phyloP scores from a whole-genome alignment of 1,284 basidiomycete genomes.

The Malassezia sp. region DNA sequence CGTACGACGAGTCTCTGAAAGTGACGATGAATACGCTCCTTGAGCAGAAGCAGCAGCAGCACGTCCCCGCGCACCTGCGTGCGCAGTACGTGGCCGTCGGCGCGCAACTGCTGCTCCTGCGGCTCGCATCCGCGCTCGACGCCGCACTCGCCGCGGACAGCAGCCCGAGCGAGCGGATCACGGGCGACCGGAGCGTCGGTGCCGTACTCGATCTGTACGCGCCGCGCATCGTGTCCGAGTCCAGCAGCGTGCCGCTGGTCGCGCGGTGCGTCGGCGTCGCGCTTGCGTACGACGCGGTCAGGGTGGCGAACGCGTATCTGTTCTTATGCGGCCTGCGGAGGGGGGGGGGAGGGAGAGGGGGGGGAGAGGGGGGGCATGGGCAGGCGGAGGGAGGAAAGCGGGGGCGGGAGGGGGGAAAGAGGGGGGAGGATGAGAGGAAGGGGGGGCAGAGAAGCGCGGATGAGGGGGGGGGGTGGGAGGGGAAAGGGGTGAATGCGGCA shows the following conservation, averaged over 20 bases:
- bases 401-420: too few relatives aligned
- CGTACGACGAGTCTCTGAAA: conserved; percentile 31
- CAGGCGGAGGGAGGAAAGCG: too few relatives aligned
- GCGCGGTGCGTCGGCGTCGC: conserved; percentile 10
- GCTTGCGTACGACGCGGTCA: conserved; percentile 7
- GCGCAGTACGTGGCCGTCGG: neutral
- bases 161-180: conserved; percentile 15
- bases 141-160: conserved; percentile 14
- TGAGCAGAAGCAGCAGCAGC: conserved; percentile 34
- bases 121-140: conserved; percentile 19
- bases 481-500: too few relatives aligned
- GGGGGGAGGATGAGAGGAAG: too few relatives aligned
- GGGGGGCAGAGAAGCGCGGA: too few relatives aligned
- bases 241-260: conserved; percentile 3
- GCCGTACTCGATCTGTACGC: conserved; percentile 35
- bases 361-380: too few relatives aligned
- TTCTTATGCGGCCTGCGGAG: too few relatives aligned
- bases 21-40: conserved; percentile 33
- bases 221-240: conserved; percentile 26
- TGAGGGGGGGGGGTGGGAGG: too few relatives aligned
- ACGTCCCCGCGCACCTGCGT: conserved; percentile 17
- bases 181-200: conserved; percentile 20
- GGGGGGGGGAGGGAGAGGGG: too few relatives aligned
- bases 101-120: conserved; percentile 8
- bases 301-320: conserved; percentile 8